Evolutionary conservation across 2,329 filamentous ascomycete species (phyloP).

Genomic region (Geosmithia flava): DNA sequence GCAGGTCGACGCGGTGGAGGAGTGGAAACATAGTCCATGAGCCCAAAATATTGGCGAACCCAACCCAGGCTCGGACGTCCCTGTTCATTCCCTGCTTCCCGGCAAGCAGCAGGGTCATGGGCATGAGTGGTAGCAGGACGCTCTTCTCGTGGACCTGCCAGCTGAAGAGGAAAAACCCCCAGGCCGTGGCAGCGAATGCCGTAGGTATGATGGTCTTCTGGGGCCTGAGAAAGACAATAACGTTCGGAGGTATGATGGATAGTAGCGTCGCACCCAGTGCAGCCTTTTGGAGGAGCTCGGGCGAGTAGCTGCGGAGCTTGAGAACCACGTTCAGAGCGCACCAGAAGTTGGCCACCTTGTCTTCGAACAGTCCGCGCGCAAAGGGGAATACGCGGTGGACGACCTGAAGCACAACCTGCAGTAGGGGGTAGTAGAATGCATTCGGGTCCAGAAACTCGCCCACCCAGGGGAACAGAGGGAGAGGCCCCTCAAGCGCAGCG

Average conservation of each 20-base stretch:
- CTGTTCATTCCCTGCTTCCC: conserved; percentile 66
- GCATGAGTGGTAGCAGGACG: conserved; percentile 79
- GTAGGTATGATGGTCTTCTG: conserved; percentile 65
- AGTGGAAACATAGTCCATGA: conserved; percentile 92
- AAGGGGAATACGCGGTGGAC: conserved; percentile 94
- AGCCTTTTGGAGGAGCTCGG: conserved; percentile 59
- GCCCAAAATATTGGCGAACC: conserved; percentile 85
- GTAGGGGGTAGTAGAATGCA: conserved; percentile 59
- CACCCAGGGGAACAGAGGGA: conserved; percentile 50
- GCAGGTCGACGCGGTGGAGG: conserved; percentile 70
- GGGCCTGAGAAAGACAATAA: conserved; percentile 68
- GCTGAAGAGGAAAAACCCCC: conserved; percentile 96
- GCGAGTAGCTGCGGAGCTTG: conserved; percentile 69
- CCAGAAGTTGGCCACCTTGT: conserved; percentile 99
- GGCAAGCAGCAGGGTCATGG: conserved; percentile 81
- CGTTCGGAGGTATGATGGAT: conserved; percentile 67
- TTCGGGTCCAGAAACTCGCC: conserved; percentile 46
- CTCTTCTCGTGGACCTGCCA: conserved; percentile 99
- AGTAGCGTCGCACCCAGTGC: conserved; percentile 64
- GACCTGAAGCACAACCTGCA: conserved; percentile 72
- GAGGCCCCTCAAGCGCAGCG: conserved; percentile 42
- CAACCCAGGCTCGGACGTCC: conserved; percentile 75
- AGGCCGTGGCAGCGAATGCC: conserved; percentile 72
- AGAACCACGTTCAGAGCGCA: conserved; percentile 81
- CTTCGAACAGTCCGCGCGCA: conserved; percentile 88